Evolutionary conservation across 306 rosid genomes (phyloP).

Genomic region (Gleditsia sinensis): DNA sequence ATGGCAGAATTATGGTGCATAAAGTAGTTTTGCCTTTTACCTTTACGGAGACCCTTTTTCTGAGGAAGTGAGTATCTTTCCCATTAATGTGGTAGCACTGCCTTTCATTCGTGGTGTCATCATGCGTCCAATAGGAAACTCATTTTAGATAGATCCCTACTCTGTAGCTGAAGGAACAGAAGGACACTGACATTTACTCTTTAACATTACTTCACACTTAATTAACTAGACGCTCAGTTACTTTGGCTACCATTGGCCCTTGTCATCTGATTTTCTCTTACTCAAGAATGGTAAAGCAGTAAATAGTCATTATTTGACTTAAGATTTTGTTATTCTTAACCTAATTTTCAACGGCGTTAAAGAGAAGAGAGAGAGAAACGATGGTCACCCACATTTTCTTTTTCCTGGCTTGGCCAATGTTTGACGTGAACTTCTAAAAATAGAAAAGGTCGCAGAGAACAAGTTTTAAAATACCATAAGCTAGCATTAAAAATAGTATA

Average conservation of each 20-base stretch:
- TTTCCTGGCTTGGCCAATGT: neutral
- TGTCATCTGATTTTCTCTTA: neutral
- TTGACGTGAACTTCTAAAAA: neutral
- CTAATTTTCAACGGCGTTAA: neutral
- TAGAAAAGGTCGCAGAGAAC: neutral
- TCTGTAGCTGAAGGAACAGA: neutral
- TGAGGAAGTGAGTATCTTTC: constrained; percentile 10
- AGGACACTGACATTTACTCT: neutral
- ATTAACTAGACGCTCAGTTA: neutral
- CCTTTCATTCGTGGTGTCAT: constrained; percentile 13
- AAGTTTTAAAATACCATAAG: neutral
- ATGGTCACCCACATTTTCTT: neutral
- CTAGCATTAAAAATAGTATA: neutral
- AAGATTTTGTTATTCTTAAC: neutral
- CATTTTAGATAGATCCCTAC: neutral
- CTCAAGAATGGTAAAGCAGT: neutral
- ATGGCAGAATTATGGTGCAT: constrained; percentile 22
- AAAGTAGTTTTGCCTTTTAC: constrained; percentile 22
- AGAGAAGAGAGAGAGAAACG: neutral
- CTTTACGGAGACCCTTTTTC: neutral
- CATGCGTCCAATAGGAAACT: constrained; percentile 13
- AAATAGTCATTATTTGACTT: neutral
- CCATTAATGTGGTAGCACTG: neutral
- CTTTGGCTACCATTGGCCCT: neutral
- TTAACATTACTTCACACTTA: neutral